These are phyloP conservation scores for Colletotrichum acutatum DNA, from an alignment of 2,329 filamentous ascomycete genomes.

Conservation along the genomic window DNA sequence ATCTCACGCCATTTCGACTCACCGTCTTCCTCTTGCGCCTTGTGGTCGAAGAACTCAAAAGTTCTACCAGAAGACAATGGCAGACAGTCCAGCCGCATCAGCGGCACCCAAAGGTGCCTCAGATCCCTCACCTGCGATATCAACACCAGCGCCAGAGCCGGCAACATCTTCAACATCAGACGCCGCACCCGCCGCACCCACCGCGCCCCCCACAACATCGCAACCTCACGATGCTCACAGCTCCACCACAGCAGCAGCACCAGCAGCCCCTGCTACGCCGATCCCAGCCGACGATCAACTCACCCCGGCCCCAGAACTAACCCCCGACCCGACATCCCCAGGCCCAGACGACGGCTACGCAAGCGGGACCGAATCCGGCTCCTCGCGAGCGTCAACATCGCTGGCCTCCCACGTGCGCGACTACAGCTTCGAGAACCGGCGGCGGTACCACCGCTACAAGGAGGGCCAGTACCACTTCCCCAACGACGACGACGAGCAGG, in stretches of 20 bases:
- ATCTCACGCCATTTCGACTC: not conserved
- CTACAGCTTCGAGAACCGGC: slow-evolving; percentile 54
- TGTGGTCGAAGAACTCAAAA: too few relatives aligned
- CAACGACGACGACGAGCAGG: slow-evolving; percentile 55
- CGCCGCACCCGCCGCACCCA: not conserved
- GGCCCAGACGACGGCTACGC: slow-evolving; percentile 30
- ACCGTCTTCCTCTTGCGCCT: not conserved
- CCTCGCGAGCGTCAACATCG: slow-evolving; percentile 38
- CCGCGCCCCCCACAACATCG: not conserved
- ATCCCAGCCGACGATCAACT: not conserved
- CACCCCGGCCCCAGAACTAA: not conserved
- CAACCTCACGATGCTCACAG: not conserved
- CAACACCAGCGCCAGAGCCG: too few relatives aligned
- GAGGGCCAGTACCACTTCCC: slow-evolving; percentile 56
- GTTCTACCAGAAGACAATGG: not conserved
- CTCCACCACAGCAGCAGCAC: not conserved
- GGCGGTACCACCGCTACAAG: slow-evolving; percentile 54
- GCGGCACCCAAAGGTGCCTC: not conserved
- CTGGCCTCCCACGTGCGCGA: slow-evolving; percentile 49
- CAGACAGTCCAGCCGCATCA: not conserved
- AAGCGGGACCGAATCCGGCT: slow-evolving; percentile 37
- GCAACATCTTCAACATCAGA: not conserved
- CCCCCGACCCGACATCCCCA: not conserved
- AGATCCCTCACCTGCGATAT: not conserved
- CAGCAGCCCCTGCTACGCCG: not conserved